Conservation (phyloP, 2,329 filamentous ascomycete genomes). For the Penicillium sumatraense region DNA sequence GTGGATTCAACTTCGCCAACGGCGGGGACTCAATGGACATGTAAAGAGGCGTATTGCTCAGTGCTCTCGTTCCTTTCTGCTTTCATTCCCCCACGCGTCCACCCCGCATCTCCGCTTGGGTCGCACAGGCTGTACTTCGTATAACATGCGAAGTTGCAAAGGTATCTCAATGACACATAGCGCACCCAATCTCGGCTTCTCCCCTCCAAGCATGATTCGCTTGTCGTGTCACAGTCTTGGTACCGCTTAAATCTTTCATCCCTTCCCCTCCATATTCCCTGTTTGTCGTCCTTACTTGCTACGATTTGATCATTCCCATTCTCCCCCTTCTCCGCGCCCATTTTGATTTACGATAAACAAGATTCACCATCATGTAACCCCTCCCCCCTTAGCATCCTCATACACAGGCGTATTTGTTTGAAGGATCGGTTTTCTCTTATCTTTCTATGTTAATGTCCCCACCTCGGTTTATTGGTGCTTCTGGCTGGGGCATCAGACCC, state of each 20-base stretch:
- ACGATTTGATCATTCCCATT: constrained; percentile 22
- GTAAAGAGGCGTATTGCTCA: constrained; percentile 50
- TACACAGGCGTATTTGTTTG: constrained; percentile 46
- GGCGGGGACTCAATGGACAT: constrained; percentile 76
- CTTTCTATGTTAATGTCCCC: constrained; percentile 30
- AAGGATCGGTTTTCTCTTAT: constrained; percentile 33
- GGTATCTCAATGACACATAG: not conserved
- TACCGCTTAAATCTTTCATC: not conserved
- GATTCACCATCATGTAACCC: constrained; percentile 55
- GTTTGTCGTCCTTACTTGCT: constrained; percentile 12
- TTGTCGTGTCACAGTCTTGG: constrained; percentile 10
- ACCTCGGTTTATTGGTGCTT: constrained; percentile 17
- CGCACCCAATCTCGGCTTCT: constrained; percentile 3
- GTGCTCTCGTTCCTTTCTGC: not conserved
- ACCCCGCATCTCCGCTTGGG: not conserved
- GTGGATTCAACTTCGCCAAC: constrained; percentile 91
- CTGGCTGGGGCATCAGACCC: constrained; percentile 17
- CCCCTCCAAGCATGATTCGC: not conserved
- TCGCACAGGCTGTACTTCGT: not conserved
- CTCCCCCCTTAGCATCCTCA: constrained; percentile 42
- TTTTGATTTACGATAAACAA: constrained; percentile 48
- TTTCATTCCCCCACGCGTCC: not conserved
- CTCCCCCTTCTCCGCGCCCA: constrained; percentile 18
- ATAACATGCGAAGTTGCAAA: not conserved
- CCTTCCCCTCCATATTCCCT: constrained; percentile 5